Base-by-base conservation (phyloP, 208 protist genomes). In the Leishmania turanica region DNA sequence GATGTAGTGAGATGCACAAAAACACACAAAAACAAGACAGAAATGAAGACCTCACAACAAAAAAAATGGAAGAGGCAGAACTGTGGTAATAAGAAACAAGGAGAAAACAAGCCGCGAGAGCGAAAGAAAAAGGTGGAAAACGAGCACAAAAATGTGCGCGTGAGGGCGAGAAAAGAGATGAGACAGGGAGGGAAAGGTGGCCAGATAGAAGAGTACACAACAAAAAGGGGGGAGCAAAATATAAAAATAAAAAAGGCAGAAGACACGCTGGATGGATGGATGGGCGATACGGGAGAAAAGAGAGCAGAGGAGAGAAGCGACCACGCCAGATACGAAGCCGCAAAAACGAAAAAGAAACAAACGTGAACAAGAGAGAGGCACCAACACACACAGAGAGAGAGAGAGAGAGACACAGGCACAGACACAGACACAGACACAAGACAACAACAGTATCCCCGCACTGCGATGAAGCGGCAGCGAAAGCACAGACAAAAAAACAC, bases 1-100 rank as follows among this genome's bases (percentile, higher is more conserved):
- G 56, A 62, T n/a, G 73, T 53, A 65, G 74, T 70, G 66, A 78
- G 70, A 78, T 27, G 65, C 45, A 75, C 37, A 75, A 15, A 3
- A 5, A 75, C 17, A 3, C 8, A 1, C 17, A 54, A 37, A 75
- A 37, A 37, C 27, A 75, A 75, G 15, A 4, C 56, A 21, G 68
- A 13, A 73, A 21, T 21, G 15, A 9, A 21, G 60, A 24, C 42
- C 27, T 58, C 60, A 60, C 60, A 40, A 40, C 60, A 42, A 75
- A 40, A 37, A 37, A 54, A 49, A 34, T 34, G 7, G 27, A 54
- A 54, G 21, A 49, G n/a, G 21, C 42, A 60, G 47, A 58, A 54
- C 9, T 54, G 54, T 9, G n/a, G 27, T 3, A 7, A 42, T 2
- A 24, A 11, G 24, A 40, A 13, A 31, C 56, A 60, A 40, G n/a